A percentile compares a stretch with the other conserved stretches of the same genome.
Evolutionary conservation across 179 eudicot genomes (phyloP).

Genomic region (Heliamphora pulchella): DNA sequence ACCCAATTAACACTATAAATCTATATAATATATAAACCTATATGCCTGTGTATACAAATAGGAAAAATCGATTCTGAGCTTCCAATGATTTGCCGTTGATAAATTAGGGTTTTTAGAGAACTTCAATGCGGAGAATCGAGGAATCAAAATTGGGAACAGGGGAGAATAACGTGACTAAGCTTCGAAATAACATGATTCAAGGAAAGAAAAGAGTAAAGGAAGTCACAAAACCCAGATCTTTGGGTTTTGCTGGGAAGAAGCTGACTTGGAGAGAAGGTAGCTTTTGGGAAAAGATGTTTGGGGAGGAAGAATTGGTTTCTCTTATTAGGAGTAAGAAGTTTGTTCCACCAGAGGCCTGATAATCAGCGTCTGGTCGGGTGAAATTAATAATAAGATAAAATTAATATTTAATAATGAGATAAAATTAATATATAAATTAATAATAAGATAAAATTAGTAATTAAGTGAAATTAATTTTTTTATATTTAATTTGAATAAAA

Average conservation of each 20-base stretch:
- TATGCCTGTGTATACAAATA: neutral
- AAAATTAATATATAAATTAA: too few relatives aligned
- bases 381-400: too few relatives aligned
- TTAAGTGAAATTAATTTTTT: too few relatives aligned
- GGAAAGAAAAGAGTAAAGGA: neutral
- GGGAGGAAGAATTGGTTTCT: too few relatives aligned
- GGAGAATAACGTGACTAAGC: neutral
- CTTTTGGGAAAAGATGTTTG: too few relatives aligned
- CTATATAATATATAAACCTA: neutral
- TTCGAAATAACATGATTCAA: neutral
- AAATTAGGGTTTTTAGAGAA: neutral
- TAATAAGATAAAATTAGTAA: too few relatives aligned
- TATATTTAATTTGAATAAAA: too few relatives aligned
- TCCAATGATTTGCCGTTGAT: neutral
- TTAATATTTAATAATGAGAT: too few relatives aligned
- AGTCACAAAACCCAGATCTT: neutral
- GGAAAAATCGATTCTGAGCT: neutral
- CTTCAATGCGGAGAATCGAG: neutral
- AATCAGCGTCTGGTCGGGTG: too few relatives aligned
- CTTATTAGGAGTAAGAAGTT: too few relatives aligned
- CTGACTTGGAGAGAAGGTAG: too few relatives aligned
- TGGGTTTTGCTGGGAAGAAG: neutral
- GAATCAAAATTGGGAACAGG: neutral
- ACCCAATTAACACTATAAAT: neutral
- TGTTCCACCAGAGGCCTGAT: too few relatives aligned